Evolutionary conservation across 2,329 filamentous ascomycete genomes (phyloP).

Genomic region (Colletotrichum costaricense): DNA sequence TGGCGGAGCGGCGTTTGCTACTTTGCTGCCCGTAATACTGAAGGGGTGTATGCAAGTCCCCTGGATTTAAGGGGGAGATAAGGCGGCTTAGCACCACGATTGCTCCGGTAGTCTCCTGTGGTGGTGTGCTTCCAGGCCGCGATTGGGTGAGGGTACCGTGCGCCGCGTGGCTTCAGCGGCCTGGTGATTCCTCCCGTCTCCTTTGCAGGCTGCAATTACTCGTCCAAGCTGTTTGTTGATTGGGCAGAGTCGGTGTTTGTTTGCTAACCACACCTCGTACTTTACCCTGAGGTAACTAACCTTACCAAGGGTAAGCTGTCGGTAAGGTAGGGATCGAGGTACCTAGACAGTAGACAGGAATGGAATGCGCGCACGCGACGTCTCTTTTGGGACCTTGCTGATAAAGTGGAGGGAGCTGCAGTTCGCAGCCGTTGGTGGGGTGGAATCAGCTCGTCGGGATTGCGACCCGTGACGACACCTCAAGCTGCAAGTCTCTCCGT

Average conservation of each 20-base stretch:
- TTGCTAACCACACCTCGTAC: not conserved
- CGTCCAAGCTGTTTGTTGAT: not conserved
- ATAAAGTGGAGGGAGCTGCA: not conserved
- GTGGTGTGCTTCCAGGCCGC: constrained; percentile 12
- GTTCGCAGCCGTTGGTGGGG: not conserved
- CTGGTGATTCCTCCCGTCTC: not conserved
- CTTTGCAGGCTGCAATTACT: not conserved
- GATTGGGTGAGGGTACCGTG: constrained; percentile 6
- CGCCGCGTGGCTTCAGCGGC: constrained; percentile 22
- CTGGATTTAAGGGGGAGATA: constrained; percentile 31
- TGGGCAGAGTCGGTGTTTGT: not conserved
- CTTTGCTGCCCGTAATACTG: not conserved
- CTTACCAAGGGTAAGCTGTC: no score
- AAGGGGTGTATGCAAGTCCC: not conserved
- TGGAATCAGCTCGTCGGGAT: not conserved
- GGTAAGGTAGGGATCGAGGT: not conserved
- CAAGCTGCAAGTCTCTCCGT: not conserved
- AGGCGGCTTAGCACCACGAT: not conserved
- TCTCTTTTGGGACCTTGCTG: not conserved
- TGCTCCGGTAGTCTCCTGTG: not conserved
- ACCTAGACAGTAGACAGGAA: not conserved
- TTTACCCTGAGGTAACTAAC: not conserved
- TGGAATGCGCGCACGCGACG: constrained; percentile 23
- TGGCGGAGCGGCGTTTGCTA: not conserved
- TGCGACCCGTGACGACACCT: not conserved